Percentiles rank a stretch among this genome's conserved stretches.
Evolutionary conservation across 805 yeast genomes (phyloP).

Genomic region (Myxozyma kluyveri): DNA sequence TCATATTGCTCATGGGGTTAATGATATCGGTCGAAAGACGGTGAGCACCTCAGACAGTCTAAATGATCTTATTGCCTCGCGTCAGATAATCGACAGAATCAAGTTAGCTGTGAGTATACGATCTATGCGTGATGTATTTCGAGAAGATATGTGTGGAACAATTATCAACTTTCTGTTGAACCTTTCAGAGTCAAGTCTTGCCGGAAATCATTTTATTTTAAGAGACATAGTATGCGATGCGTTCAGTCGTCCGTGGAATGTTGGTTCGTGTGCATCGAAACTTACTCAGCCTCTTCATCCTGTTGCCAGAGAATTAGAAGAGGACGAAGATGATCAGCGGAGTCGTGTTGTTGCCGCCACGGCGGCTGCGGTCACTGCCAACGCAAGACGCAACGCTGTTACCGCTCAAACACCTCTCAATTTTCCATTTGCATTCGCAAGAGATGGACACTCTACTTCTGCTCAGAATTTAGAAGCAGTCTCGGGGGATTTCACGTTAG

Average conservation of each 20-base stretch:
- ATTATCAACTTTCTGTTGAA: constrained; percentile 65
- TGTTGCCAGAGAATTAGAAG: constrained; percentile 40
- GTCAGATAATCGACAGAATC: constrained; percentile 56
- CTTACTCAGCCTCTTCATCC: constrained; percentile 19
- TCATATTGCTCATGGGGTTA: constrained; percentile 67
- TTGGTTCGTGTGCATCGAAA: constrained; percentile 44
- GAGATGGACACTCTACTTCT: too few species aligned
- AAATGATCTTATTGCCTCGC: constrained; percentile 50
- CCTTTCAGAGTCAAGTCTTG: constrained; percentile 53
- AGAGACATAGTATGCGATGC: constrained; percentile 56
- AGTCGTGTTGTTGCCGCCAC: not conserved
- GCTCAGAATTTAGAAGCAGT: not conserved
- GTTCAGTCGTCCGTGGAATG: constrained; percentile 60
- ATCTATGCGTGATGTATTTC: constrained; percentile 63
- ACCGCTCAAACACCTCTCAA: not conserved
- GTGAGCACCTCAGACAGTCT: constrained; percentile 59
- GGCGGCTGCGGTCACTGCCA: not conserved
- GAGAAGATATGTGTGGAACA: constrained; percentile 79
- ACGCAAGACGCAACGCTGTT: not conserved
- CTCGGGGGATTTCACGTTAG: not conserved
- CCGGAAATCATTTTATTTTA: constrained; percentile 47
- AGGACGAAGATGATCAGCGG: constrained; percentile 41
- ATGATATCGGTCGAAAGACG: constrained; percentile 63
- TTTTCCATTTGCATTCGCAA: not conserved
- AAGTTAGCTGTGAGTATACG: constrained; percentile 67